Base-by-base conservation (phyloP, 1,284 basidiomycete genomes). In the Naganishia albida region DNA sequence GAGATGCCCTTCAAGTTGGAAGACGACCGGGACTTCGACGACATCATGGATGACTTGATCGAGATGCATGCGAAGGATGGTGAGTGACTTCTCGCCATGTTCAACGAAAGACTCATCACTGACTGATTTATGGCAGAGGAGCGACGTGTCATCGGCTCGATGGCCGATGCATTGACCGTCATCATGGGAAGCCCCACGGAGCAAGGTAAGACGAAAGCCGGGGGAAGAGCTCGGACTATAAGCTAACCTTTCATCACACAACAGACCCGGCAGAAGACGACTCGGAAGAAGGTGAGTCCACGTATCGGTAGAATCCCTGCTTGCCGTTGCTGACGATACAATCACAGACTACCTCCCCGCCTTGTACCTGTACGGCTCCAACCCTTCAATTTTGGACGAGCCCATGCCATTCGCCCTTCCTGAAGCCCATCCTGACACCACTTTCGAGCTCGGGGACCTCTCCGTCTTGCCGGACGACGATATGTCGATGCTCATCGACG, bases 361-460 rank as follows among this genome's bases (percentile, higher is more conserved):
- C 0, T 7, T 57, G 18, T 46, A 46, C 18, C 28, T 46, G 2
- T 44, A 28, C 55, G 55, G 55, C 1, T n/a, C 18, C 43, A 57
- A 57, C 43, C 55, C 55, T 1, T 13, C 43, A 16, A 2, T 57
- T 18, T 10, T 46, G 3, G 55, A 57, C 28, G 55, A 57, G 30
- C 26, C 43, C 26, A 48, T 48, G 55, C 55, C 55, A 10, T 57
- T 57, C 43, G 28, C n/a, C 15, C 25, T 48, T 26, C 43, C 55
- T n/a, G 18, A 23, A 3, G 13, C 28, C 3, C 26, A 48, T 3
- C 44, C 55, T 6, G 55, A 57, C 28, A 39, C 28, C 28, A 38
- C 18, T 23, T n/a, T 53, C 30, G 51, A 53, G 18, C 51, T 53
- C 51, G 28, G 16, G 18, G 51, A 38, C 30, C 30, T 39, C 15